phyloP scores from a whole-genome alignment of 2,329 filamentous ascomycete species.

The Colletotrichum paranaense region DNA sequence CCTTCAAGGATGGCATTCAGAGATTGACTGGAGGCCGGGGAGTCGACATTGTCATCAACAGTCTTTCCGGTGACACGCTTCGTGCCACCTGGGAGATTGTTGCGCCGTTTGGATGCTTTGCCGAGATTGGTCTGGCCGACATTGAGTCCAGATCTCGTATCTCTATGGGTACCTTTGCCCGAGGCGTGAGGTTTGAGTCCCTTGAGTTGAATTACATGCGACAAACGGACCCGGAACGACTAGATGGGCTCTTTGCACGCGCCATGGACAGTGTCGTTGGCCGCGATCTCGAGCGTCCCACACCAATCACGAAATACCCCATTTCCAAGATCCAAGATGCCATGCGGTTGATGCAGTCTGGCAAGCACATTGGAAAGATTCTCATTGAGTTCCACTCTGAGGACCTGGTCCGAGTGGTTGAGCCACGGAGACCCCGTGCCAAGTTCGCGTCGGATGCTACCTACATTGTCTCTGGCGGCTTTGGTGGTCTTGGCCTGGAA shows the following conservation, averaged over 20 bases:
- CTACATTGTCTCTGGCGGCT: conserved; percentile 26
- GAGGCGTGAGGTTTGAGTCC: conserved; percentile 19
- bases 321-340: conserved; percentile 48
- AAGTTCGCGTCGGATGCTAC: conserved; percentile 28
- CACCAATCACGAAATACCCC: conserved; percentile 40
- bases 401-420: not conserved
- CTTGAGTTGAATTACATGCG: conserved; percentile 23
- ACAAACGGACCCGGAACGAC: not conserved
- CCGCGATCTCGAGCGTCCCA: not conserved
- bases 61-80: conserved; percentile 40
- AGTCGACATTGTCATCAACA: conserved; percentile 46
- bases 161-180: conserved; percentile 2
- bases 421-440: conserved; percentile 19
- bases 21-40: conserved; percentile 43
- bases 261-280: not conserved
- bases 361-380: conserved; percentile 58
- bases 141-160: not conserved
- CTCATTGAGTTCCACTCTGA: conserved; percentile 43
- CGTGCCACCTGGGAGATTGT: conserved; percentile 43
- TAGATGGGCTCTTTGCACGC: conserved; percentile 22
- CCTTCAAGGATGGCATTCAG: conserved; percentile 39
- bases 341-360: conserved; percentile 56
- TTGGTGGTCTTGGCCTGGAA: conserved; percentile 47
- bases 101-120: conserved; percentile 44
- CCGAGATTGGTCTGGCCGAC: conserved; percentile 38